Evolutionary conservation across 129 eudicot species (phyloP).

Genomic region (Escallonia herrerae): DNA sequence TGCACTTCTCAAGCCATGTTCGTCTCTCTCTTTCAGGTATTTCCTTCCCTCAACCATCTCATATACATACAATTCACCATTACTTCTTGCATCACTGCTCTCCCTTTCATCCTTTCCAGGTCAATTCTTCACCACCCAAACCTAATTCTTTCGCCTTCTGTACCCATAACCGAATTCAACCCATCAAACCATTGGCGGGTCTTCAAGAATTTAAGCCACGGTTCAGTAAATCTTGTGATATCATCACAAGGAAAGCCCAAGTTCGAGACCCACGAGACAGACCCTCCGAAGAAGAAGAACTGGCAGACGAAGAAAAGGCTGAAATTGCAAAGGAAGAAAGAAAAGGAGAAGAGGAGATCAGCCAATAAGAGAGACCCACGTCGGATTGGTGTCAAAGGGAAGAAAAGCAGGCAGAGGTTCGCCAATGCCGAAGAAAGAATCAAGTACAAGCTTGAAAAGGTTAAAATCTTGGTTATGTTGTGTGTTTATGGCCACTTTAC

Average conservation of each 20-base stretch:
- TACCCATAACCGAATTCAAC: not conserved
- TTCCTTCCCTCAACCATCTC: not conserved
- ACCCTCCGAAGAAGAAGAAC: slow-evolving; percentile 48
- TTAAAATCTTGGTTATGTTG: not conserved
- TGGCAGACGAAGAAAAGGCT: slow-evolving; percentile 52
- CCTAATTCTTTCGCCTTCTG: not conserved
- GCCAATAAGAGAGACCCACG: slow-evolving; percentile 56
- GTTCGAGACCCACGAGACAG: slow-evolving; percentile 43
- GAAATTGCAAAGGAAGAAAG: slow-evolving; percentile 36
- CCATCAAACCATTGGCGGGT: slow-evolving; percentile 9
- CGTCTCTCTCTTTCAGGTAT: slow-evolving; percentile 1
- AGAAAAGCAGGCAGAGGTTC: slow-evolving; percentile 40
- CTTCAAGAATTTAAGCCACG: slow-evolving; percentile 24
- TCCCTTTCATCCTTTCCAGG: not conserved
- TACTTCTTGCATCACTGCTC: not conserved
- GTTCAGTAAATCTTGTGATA: slow-evolving; percentile 41
- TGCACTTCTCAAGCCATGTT: not conserved
- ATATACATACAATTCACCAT: not conserved
- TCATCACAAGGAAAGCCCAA: slow-evolving; percentile 38
- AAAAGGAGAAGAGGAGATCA: slow-evolving; percentile 43
- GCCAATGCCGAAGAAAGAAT: slow-evolving; percentile 47
- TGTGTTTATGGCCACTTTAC: too few relatives aligned
- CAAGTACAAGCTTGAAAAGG: slow-evolving; percentile 46
- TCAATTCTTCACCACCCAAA: slow-evolving; percentile 11
- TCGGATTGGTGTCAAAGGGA: slow-evolving; percentile 36